These are phyloP conservation scores for Solanum verrucosum DNA, from an alignment of 257 asterid genomes.

Conservation along the genomic window DNA sequence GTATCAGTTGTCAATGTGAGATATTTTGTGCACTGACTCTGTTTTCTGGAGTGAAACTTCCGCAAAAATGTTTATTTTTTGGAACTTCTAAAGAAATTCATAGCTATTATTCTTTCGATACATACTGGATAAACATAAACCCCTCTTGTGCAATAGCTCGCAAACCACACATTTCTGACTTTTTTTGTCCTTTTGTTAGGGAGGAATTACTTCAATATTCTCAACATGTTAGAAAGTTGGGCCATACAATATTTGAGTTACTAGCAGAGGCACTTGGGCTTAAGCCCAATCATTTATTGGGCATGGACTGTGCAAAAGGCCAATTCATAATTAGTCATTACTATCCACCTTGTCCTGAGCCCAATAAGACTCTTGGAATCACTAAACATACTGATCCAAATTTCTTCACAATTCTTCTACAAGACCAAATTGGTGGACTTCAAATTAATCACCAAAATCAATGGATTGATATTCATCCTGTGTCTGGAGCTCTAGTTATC, in stretches of 20 bases:
- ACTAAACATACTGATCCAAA: slow-evolving; percentile 3
- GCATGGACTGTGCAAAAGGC: slow-evolving; percentile 12
- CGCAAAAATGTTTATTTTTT: background rate
- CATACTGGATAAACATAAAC: fast-evolving
- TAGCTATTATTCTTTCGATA: no score
- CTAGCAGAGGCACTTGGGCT: slow-evolving; percentile 12
- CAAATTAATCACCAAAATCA: slow-evolving; percentile 10
- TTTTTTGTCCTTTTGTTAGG: background rate
- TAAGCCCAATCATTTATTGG: background rate
- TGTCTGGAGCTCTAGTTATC: background rate
- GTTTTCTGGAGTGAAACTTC: no score
- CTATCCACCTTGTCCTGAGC: slow-evolving; percentile 14
- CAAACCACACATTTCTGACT: background rate
- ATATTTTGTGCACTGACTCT: no score
- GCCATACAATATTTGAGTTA: background rate
- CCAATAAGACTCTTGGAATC: slow-evolving; percentile 2
- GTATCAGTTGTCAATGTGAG: no score
- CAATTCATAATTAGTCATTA: slow-evolving; percentile 5
- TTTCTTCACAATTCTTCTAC: slow-evolving; percentile 11
- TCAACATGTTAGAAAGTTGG: background rate
- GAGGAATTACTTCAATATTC: background rate
- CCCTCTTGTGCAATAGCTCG: background rate
- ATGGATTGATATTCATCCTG: slow-evolving; percentile 4
- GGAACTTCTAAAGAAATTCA: background rate
- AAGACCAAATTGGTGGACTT: slow-evolving; percentile 12